A percentile compares a stretch with the other conserved stretches of the same genome.
Conservation (phyloP, 2,329 filamentous ascomycete species). For the Cladosporium sp. region DNA sequence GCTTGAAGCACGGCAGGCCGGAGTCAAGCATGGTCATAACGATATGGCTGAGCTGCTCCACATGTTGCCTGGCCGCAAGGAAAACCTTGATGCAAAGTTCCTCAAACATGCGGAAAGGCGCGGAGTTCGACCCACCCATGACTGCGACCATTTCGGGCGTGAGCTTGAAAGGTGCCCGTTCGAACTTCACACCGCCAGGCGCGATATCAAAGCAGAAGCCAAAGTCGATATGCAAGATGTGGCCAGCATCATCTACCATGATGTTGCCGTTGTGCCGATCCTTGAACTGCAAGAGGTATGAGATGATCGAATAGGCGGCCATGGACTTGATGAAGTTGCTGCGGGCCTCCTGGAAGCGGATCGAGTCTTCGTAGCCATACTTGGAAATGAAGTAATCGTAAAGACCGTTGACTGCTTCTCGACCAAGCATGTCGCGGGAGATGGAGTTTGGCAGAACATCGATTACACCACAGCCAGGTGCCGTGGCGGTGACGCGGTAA, state of each 20-base stretch:
- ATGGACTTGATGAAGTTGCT: slow-evolving; percentile 99
- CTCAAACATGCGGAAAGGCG: slow-evolving; percentile 93
- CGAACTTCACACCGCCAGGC: slow-evolving; percentile 93
- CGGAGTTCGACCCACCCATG: slow-evolving; percentile 82
- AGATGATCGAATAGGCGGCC: slow-evolving; percentile 97
- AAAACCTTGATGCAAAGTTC: slow-evolving; percentile 95
- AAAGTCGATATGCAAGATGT: slow-evolving; percentile 98
- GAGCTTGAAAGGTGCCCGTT: slow-evolving; percentile 96
- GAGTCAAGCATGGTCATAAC: slow-evolving; percentile 94
- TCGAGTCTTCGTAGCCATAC: slow-evolving; percentile 93
- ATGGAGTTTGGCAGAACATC: slow-evolving; percentile 97
- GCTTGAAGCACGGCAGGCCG: slow-evolving; percentile 95
- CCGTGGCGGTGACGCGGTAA: slow-evolving; percentile 94
- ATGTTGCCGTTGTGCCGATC: slow-evolving; percentile 99
- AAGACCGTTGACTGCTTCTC: slow-evolving; percentile 94
- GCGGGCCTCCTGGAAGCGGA: slow-evolving; percentile 89
- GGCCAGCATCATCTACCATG: slow-evolving; percentile 96
- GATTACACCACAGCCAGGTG: slow-evolving; percentile 95
- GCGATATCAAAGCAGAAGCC: slow-evolving; percentile 99
- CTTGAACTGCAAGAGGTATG: slow-evolving; percentile 96
- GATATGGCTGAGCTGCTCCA: slow-evolving; percentile 83
- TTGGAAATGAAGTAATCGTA: slow-evolving; percentile 98
- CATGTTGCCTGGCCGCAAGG: slow-evolving; percentile 78
- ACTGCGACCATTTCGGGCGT: slow-evolving; percentile 98
- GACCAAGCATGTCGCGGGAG: slow-evolving; percentile 95